phyloP scores from a whole-genome alignment of 2,329 filamentous ascomycete genomes.

The Ceratocystis variospora region DNA sequence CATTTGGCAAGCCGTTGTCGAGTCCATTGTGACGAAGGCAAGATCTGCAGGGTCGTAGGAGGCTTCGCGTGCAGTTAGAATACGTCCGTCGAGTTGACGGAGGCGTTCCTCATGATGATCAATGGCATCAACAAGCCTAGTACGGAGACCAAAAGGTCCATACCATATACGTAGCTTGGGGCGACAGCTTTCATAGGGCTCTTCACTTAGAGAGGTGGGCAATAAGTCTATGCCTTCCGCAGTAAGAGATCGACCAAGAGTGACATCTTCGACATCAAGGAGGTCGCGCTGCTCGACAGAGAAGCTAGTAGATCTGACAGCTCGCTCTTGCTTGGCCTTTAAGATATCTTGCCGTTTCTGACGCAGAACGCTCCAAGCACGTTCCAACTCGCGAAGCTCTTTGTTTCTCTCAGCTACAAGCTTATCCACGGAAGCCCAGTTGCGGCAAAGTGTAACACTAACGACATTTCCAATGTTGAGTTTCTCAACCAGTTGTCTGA shows the following conservation, averaged over 20 bases:
- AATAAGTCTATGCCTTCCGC: neutral
- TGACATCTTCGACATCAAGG: slow-evolving; percentile 16
- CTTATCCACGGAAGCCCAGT: slow-evolving; percentile 73
- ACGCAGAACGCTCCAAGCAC: slow-evolving; percentile 68
- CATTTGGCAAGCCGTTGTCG: slow-evolving; percentile 86
- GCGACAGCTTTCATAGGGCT: slow-evolving; percentile 26
- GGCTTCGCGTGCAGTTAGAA: slow-evolving; percentile 55
- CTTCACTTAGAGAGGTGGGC: slow-evolving; percentile 18
- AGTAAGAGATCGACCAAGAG: neutral
- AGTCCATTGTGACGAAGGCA: slow-evolving; percentile 96
- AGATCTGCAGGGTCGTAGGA: slow-evolving; percentile 66
- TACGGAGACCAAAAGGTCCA: slow-evolving; percentile 59
- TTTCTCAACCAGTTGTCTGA: slow-evolving; percentile 76
- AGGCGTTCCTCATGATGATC: slow-evolving; percentile 88
- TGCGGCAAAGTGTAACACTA: slow-evolving; percentile 67
- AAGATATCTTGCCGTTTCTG: slow-evolving; percentile 33
- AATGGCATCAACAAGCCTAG: slow-evolving; percentile 70
- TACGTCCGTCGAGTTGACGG: slow-evolving; percentile 60
- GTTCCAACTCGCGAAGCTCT: slow-evolving; percentile 61
- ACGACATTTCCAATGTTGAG: slow-evolving; percentile 83
- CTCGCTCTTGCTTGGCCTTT: neutral
- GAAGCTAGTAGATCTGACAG: neutral
- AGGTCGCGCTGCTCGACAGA: neutral
- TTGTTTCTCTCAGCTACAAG: slow-evolving; percentile 54
- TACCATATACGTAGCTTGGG: slow-evolving; percentile 66